Evolutionary conservation across 2,329 filamentous ascomycete genomes (phyloP).

Genomic region (Scortechinia acanthostroma): DNA sequence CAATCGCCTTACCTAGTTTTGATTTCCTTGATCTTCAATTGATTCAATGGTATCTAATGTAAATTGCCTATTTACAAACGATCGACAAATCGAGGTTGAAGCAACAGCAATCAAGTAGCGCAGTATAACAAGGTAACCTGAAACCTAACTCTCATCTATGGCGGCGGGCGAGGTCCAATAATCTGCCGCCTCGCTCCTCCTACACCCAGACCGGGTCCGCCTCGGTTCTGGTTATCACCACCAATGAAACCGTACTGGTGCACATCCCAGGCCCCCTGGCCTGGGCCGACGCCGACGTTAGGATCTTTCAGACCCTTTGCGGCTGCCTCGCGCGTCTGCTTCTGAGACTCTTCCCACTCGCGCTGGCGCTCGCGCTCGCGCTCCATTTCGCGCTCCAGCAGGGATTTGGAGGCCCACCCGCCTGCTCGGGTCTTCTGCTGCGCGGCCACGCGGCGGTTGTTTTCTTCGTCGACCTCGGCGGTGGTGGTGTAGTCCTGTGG

Average conservation of each 20-base stretch:
- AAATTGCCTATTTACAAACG: too few species aligned
- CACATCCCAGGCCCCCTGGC: slow-evolving; percentile 72
- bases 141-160: too few species aligned
- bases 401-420: slow-evolving; percentile 59
- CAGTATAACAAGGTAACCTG: too few species aligned
- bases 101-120: too few species aligned
- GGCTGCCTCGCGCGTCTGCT: slow-evolving; percentile 47
- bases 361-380: slow-evolving; percentile 68
- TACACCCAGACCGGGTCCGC: slow-evolving; percentile 53
- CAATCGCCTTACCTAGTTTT: too few species aligned
- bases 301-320: slow-evolving; percentile 44
- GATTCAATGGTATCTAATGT: too few species aligned
- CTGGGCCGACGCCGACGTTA: slow-evolving; percentile 56
- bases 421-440: slow-evolving; percentile 6
- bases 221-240: slow-evolving; percentile 68
- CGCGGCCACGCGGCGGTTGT: slow-evolving; percentile 14
- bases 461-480: slow-evolving; percentile 39
- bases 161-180: slow-evolving; percentile 68
- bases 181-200: slow-evolving; percentile 70
- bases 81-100: too few species aligned
- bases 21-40: too few species aligned
- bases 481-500: slow-evolving; percentile 9
- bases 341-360: slow-evolving; percentile 74
- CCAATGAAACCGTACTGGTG: slow-evolving; percentile 74
- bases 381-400: slow-evolving; percentile 76